A percentile compares a stretch with the other conserved stretches of the same genome.
Evolutionary conservation across 768 basidiomycete genomes (phyloP).

Genomic region (Mycena galopus): DNA sequence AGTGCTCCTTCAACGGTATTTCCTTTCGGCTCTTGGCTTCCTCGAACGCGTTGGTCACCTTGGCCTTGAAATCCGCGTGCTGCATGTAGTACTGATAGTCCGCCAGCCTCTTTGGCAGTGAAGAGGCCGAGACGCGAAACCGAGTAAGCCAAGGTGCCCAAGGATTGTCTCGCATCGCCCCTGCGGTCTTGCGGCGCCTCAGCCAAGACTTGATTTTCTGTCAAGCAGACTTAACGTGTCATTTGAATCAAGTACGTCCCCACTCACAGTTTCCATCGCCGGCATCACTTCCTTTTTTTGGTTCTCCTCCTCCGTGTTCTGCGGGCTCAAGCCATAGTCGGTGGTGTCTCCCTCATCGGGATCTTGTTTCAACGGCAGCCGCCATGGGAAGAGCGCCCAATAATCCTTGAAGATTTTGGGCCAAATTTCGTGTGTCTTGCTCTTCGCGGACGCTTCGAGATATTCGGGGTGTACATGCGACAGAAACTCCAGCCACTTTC

Average conservation of each 20-base stretch:
- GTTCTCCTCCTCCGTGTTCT: background rate
- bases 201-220: background rate
- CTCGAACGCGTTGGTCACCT: background rate
- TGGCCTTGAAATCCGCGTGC: background rate
- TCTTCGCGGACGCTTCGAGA: too few relatives aligned
- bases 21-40: too few relatives aligned
- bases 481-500: too few relatives aligned
- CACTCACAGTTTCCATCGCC: background rate
- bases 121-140: background rate
- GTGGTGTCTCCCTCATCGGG: background rate
- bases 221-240: too few relatives aligned
- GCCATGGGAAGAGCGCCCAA: background rate
- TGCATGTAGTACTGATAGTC: constrained; percentile 9
- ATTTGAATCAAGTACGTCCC: background rate
- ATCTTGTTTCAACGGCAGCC: background rate
- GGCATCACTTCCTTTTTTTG: background rate
- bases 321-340: background rate
- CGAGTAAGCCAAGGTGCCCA: background rate
- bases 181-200: background rate
- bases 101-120: background rate
- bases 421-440: background rate
- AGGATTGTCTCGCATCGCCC: background rate
- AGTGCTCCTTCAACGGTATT: background rate
- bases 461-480: too few relatives aligned
- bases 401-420: background rate